Percentiles rank a stretch among this genome's conserved stretches.
Conservation (phyloP, 306 rosid genomes). For the Prinsepia uniflora region DNA sequence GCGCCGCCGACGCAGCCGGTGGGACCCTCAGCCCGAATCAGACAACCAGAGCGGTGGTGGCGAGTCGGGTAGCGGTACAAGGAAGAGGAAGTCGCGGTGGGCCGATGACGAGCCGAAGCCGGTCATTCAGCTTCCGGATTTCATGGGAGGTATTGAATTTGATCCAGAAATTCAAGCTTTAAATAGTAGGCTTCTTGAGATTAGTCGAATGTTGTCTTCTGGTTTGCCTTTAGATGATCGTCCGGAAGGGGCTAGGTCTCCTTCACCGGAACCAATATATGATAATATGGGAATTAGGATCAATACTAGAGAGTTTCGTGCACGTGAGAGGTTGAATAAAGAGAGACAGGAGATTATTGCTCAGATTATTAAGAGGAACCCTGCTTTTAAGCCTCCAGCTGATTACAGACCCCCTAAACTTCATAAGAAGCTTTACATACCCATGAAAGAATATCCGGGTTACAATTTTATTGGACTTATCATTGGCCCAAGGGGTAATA, state of each 20-base stretch:
- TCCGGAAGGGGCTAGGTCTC: conserved; percentile 95
- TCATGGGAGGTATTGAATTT: conserved; percentile 96
- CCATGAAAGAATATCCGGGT: conserved; percentile 96
- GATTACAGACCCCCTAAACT: conserved; percentile 98
- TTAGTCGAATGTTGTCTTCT: conserved; percentile 88
- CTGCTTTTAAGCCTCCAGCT: conserved; percentile 93
- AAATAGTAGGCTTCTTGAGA: conserved; percentile 86
- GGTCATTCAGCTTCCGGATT: conserved; percentile 85
- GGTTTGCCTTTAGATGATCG: conserved; percentile 92
- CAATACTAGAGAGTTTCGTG: conserved; percentile 89
- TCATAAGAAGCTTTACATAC: conserved; percentile 95
- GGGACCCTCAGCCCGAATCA: conserved; percentile 96
- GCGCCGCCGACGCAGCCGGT: conserved; percentile 80
- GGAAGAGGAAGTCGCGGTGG: conserved; percentile 92
- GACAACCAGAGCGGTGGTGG: conserved; percentile 55
- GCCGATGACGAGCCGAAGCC: conserved; percentile 94
- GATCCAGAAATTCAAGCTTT: conserved; percentile 93
- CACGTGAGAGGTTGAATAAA: conserved; percentile 78
- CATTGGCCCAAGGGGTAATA: conserved; percentile 94
- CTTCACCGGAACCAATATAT: conserved; percentile 92
- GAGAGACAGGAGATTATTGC: conserved; percentile 96
- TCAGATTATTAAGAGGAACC: conserved; percentile 84
- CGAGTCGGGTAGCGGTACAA: conserved; percentile 54
- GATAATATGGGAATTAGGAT: conserved; percentile 93
- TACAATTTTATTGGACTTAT: conserved; percentile 93